phyloP scores from a whole-genome alignment of 441 rosid species.

The Gossypium lobatum region DNA sequence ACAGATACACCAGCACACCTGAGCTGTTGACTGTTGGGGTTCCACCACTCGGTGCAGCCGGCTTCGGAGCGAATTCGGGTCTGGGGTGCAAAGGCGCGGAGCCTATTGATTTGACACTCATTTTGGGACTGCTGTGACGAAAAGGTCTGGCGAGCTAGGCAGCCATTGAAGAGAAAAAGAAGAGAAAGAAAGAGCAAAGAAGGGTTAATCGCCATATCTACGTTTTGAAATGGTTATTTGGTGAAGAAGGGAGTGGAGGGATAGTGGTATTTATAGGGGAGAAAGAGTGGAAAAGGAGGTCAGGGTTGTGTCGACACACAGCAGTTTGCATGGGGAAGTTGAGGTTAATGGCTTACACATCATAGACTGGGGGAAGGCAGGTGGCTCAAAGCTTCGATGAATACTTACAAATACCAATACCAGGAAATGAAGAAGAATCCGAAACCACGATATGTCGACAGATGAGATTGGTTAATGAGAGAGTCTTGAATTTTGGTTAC shows the following conservation, averaged over 20 bases:
- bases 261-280: slow-evolving; percentile 27
- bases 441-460: background rate
- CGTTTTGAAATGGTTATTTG: slow-evolving; percentile 10
- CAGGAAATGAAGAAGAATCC: background rate
- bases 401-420: background rate
- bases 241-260: slow-evolving; percentile 3
- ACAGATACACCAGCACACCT: slow-evolving; percentile 42
- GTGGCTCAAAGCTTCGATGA: slow-evolving; percentile 19
- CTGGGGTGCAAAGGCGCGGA: slow-evolving; percentile 49
- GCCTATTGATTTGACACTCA: slow-evolving; percentile 53
- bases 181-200: slow-evolving; percentile 34
- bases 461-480: background rate
- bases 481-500: no score
- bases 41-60: slow-evolving; percentile 40
- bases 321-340: slow-evolving; percentile 51
- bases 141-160: slow-evolving; percentile 21
- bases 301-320: slow-evolving; percentile 28
- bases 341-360: slow-evolving; percentile 35
- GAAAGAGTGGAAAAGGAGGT: slow-evolving; percentile 13
- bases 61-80: slow-evolving; percentile 37
- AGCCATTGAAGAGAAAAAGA: slow-evolving; percentile 38
- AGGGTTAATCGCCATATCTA: slow-evolving; percentile 23
- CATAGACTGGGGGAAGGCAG: slow-evolving; percentile 27
- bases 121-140: slow-evolving; percentile 26
- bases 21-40: slow-evolving; percentile 32